Percentiles rank a stretch among this genome's conserved stretches.
Evolutionary conservation across 108 stramenopile genomes (phyloP).

Genomic region (Pseudonitzschia multiseries): DNA sequence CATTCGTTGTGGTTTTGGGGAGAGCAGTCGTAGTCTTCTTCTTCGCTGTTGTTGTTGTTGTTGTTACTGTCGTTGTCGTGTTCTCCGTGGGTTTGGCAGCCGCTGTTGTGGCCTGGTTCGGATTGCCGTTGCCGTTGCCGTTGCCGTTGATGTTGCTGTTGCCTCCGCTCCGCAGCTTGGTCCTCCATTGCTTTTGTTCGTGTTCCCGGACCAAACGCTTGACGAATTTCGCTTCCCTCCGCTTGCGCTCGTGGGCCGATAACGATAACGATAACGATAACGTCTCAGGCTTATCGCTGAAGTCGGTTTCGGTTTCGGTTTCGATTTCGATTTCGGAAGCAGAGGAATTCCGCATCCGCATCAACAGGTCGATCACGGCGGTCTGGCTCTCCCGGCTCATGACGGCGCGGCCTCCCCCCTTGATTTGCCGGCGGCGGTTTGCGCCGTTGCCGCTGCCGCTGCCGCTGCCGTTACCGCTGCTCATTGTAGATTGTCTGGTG

Average conservation of each 20-base stretch:
- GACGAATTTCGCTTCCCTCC: constrained; percentile 32
- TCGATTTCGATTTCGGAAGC: too few relatives aligned
- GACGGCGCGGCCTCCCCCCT: constrained; percentile 61
- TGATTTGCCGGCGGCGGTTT: constrained; percentile 26
- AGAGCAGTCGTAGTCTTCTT: too few relatives aligned
- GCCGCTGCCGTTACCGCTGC: too few relatives aligned
- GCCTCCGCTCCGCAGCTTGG: constrained; percentile 13
- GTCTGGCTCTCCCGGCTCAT: constrained; percentile 41
- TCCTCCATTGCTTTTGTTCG: constrained; percentile 21
- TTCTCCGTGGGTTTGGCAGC: too few relatives aligned
- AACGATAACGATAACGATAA: not conserved
- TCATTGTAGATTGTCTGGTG: too few relatives aligned
- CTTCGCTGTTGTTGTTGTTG: not conserved
- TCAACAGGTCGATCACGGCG: constrained; percentile 44
- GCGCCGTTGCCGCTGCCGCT: not conserved
- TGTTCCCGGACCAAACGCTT: constrained; percentile 35
- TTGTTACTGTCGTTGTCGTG: not conserved
- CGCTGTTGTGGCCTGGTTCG: too few relatives aligned
- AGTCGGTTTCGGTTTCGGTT: too few relatives aligned
- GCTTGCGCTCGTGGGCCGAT: constrained; percentile 39
- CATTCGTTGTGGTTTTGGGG: not conserved
- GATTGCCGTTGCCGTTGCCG: too few relatives aligned
- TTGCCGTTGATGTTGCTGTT: not conserved
- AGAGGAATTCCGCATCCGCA: too few relatives aligned
- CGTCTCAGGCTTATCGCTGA: too few relatives aligned